phyloP scores from a whole-genome alignment of 2,329 filamentous ascomycete species.

The Colletotrichum tofieldiae region DNA sequence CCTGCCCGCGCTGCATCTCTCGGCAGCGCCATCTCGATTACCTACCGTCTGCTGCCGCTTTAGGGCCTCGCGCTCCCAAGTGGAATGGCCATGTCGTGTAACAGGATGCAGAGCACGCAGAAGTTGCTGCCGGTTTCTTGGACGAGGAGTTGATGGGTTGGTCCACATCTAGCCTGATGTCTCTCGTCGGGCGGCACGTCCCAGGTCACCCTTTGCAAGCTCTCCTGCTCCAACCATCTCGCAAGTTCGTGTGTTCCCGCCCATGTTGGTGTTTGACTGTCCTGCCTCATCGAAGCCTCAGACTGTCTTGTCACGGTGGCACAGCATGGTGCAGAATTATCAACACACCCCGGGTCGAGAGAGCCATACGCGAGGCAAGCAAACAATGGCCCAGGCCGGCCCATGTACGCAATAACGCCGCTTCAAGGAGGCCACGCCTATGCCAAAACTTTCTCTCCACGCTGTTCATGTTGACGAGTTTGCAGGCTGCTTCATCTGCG shows the following conservation, averaged over 20 bases:
- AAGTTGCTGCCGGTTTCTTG: conserved; percentile 9
- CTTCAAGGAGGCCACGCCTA: neutral
- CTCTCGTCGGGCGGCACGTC: conserved; percentile 20
- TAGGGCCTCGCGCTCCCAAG: neutral
- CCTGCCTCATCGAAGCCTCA: conserved; percentile 40
- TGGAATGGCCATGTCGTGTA: conserved; percentile 11
- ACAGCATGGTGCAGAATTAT: conserved; percentile 23
- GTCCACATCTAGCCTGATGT: conserved; percentile 17
- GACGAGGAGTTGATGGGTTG: conserved; percentile 8
- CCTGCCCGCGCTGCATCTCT: conserved; percentile 8
- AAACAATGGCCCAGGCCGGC: conserved; percentile 21
- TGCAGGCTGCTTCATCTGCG: neutral
- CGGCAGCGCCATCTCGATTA: conserved; percentile 34
- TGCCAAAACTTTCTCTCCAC: conserved; percentile 2
- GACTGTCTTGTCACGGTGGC: conserved; percentile 32
- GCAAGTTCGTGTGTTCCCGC: conserved; percentile 11
- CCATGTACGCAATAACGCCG: neutral
- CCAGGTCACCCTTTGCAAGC: conserved; percentile 22
- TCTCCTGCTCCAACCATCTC: conserved; percentile 15
- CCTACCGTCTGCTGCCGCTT: neutral
- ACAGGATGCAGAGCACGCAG: conserved; percentile 2
- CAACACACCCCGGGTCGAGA: conserved; percentile 2
- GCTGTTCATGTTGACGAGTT: conserved; percentile 8
- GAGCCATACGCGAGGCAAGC: conserved; percentile 30
- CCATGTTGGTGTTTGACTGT: conserved; percentile 2